These are phyloP conservation scores for Hypoxylon trugodes DNA, from an alignment of 495 filamentous ascomycete species.

Conservation along the genomic window DNA sequence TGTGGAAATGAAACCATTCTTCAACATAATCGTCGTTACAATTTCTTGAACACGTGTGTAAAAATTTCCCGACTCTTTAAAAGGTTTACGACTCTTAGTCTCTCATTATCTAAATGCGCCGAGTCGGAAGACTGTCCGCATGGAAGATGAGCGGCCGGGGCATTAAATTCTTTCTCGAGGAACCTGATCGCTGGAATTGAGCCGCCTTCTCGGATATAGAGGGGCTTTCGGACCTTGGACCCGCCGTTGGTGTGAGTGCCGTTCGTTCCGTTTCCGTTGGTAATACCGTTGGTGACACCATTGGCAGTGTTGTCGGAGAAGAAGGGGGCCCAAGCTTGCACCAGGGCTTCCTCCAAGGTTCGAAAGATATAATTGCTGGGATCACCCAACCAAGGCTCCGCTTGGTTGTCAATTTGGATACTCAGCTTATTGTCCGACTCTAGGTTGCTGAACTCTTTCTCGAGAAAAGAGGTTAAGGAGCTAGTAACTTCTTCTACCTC, in stretches of 20 bases:
- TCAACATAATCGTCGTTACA: conserved; percentile 34
- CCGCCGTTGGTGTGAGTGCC: conserved; percentile 2
- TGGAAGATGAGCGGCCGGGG: conserved; percentile 91
- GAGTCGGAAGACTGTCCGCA: conserved; percentile 95
- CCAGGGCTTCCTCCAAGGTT: conserved; percentile 85
- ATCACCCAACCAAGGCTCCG: conserved; percentile 96
- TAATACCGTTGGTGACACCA: conserved; percentile 2
- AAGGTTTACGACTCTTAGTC: conserved; percentile 84
- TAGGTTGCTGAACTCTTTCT: conserved; percentile 74
- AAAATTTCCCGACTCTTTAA: conserved; percentile 94
- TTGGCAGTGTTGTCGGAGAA: conserved; percentile 28
- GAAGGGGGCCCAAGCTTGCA: conserved; percentile 75
- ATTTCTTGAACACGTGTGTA: conserved; percentile 74
- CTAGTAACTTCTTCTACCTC: conserved; percentile 76
- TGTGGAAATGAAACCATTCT: not conserved
- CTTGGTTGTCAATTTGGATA: conserved; percentile 87
- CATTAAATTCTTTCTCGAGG: conserved; percentile 91
- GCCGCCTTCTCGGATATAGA: conserved; percentile 96
- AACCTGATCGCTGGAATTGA: conserved; percentile 94
- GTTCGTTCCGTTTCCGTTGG: not conserved
- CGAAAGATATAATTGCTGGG: conserved; percentile 89
- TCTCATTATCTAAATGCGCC: conserved; percentile 94
- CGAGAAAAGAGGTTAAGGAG: conserved; percentile 70
- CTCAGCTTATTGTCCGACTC: conserved; percentile 82
- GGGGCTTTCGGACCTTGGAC: conserved; percentile 60